Base-by-base conservation (phyloP, 2,329 filamentous ascomycete species). In the Trichophaea hybrida region DNA sequence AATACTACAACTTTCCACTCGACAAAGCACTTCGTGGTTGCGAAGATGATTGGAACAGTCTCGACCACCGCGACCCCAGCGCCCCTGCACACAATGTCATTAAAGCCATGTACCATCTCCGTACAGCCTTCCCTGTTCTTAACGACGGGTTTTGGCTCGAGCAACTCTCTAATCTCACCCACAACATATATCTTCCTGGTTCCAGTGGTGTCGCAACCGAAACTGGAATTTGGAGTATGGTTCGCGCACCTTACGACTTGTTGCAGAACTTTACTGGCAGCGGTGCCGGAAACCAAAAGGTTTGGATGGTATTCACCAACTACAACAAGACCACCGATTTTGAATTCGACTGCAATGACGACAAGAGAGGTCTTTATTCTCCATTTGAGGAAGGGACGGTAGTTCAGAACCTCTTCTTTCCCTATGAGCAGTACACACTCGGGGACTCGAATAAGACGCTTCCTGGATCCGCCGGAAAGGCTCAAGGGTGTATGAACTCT, bases 381-480 rank as follows among this genome's bases (percentile, higher is more conserved):
- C 79, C 81, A 0, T 85, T 80, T 59, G 71, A 74, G 10, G 68
- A 70, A 1, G 77, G 75, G 10, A 78, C 75, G 1, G 78, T 74
- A 0, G 80, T 85, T 62, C 80, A 78, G 67, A 83, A 83, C 65
- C 68, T 85, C 10, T 82, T 85, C 68, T 79, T 78, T 66, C 80
- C 81, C 0, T 81, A 79, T 65, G 79, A 81, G 31, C 75, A 80
- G 62, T 72, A 77, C 59, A 75, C 71, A 0, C 71, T 84, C n/a
- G 73, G 73, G 53, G 68, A 70, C 1, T 77, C 78, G 1, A 69
- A 73, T 1, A 69, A 73, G 4, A 72, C 71, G 34, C 24, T 24
- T 24, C 24, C 24, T 3, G 24, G 24, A 24, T 24, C 24, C 3
- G 24, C 24, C 24, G 24, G 24, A 24, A 24, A 24, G 24, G 24